These are phyloP conservation scores for Solanum pennellii DNA, from an alignment of 257 asterid species.

Conservation along the genomic window DNA sequence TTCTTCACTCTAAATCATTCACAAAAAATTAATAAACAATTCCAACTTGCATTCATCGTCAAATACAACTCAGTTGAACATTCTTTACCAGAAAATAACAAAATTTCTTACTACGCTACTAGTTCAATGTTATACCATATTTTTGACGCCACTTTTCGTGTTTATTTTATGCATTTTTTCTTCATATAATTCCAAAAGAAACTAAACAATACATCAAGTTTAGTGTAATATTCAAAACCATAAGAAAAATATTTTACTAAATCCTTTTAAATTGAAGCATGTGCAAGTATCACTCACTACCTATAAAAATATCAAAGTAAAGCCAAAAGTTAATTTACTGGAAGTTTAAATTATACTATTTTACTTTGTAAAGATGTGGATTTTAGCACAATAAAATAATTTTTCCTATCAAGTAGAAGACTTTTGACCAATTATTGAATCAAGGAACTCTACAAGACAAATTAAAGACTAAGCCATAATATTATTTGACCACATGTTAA, in stretches of 20 bases:
- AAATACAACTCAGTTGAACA: not conserved
- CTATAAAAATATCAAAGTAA: not conserved
- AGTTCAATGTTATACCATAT: not conserved
- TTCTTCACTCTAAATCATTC: not conserved
- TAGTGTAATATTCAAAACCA: not conserved
- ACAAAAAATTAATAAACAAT: not conserved
- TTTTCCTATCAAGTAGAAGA: not conserved
- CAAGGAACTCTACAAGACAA: not conserved
- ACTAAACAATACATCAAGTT: not conserved
- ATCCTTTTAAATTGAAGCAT: not conserved
- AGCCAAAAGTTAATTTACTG: not conserved
- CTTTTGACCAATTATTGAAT: not conserved
- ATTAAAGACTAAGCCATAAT: not conserved
- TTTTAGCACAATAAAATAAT: not conserved
- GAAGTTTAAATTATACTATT: not conserved
- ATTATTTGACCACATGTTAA: conserved; percentile 15
- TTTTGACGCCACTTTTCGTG: not conserved
- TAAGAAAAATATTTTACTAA: not conserved
- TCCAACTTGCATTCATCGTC: not conserved
- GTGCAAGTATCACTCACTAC: not conserved
- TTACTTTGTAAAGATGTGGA: not conserved
- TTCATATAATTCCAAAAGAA: not conserved
- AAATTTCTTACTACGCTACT: too few species aligned
- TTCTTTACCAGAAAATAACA: too few species aligned
- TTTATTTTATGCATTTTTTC: not conserved